Percentiles rank a stretch among this genome's conserved stretches.
These are phyloP conservation scores for Alternaria burnsii DNA, from an alignment of 2,329 filamentous ascomycete genomes.

Conservation along the genomic window DNA sequence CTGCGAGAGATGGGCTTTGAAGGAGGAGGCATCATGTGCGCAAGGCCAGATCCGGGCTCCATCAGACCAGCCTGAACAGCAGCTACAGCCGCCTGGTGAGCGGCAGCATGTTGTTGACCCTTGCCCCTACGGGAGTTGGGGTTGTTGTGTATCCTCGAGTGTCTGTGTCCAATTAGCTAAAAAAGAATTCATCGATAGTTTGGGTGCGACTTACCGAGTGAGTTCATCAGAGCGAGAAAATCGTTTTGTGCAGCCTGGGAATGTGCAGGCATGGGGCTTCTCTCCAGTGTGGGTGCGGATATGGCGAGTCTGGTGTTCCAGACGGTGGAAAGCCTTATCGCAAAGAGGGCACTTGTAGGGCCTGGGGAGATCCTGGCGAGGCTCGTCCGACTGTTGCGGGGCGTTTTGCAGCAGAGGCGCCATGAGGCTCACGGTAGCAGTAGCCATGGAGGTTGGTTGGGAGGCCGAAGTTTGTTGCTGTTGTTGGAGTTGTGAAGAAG, in stretches of 20 bases:
- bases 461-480: constrained; percentile 20
- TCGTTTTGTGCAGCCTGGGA: constrained; percentile 94
- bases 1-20: constrained; percentile 83
- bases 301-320: constrained; percentile 92
- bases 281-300: constrained; percentile 98
- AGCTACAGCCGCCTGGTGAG: constrained; percentile 65
- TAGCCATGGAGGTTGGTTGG: constrained; percentile 46
- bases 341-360: constrained; percentile 99
- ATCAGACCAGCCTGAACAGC: constrained; percentile 61
- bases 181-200: not conserved
- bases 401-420: constrained; percentile 68
- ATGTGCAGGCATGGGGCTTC: constrained; percentile 96
- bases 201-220: constrained; percentile 59
- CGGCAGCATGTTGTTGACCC: constrained; percentile 72
- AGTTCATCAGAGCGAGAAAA: constrained; percentile 97
- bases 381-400: constrained; percentile 58
- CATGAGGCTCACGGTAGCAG: constrained; percentile 59
- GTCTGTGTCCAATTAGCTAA: constrained; percentile 60
- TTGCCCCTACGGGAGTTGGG: constrained; percentile 94
- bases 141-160: constrained; percentile 99
- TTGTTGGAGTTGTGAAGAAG: constrained; percentile 22
- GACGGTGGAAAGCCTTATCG: constrained; percentile 97
- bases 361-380: constrained; percentile 84
- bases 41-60: constrained; percentile 58
- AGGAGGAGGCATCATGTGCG: constrained; percentile 78